Conservation (phyloP, 208 protist species). For the Leishmania aethiopica region DNA sequence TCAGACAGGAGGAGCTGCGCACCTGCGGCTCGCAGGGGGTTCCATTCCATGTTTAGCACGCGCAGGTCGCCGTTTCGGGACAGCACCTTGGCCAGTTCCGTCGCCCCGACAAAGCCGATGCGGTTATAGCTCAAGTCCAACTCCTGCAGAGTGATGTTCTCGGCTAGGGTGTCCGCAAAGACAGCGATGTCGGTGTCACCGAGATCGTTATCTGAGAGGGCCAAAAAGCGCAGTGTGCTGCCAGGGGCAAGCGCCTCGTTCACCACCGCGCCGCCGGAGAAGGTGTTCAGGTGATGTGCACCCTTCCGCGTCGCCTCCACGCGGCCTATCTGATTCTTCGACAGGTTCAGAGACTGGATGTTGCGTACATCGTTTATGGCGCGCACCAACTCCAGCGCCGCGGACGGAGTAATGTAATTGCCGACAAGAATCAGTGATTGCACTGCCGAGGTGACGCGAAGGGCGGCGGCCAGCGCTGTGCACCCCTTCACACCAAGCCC, state of each 20-base stretch:
- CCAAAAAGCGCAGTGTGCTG: slow-evolving; percentile 55
- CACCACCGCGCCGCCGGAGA: slow-evolving; percentile 62
- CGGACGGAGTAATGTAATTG: slow-evolving; percentile 79
- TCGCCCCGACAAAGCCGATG: slow-evolving; percentile 76
- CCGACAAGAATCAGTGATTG: slow-evolving; percentile 67
- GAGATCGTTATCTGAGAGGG: slow-evolving; percentile 75
- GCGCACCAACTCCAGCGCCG: slow-evolving; percentile 62
- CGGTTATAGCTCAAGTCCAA: slow-evolving; percentile 91
- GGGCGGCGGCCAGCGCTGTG: slow-evolving; percentile 68
- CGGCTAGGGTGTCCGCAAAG: slow-evolving; percentile 70
- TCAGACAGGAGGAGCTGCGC: slow-evolving; percentile 66
- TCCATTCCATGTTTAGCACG: slow-evolving; percentile 91
- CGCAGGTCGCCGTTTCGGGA: slow-evolving; percentile 83
- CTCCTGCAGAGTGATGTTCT: slow-evolving; percentile 76
- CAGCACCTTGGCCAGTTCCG: slow-evolving; percentile 74
- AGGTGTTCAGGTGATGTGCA: neutral
- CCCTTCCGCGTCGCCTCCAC: slow-evolving; percentile 42
- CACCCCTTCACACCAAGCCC: slow-evolving; percentile 72
- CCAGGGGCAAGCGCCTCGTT: slow-evolving; percentile 61
- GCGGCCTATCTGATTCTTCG: slow-evolving; percentile 71
- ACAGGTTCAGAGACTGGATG: slow-evolving; percentile 72
- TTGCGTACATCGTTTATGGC: slow-evolving; percentile 59
- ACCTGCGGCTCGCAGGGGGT: slow-evolving; percentile 72
- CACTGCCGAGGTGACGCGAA: slow-evolving; percentile 72
- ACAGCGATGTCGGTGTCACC: slow-evolving; percentile 70